Conservation (phyloP, 495 filamentous ascomycete species). For the Thermochaetoides thermophila region DNA sequence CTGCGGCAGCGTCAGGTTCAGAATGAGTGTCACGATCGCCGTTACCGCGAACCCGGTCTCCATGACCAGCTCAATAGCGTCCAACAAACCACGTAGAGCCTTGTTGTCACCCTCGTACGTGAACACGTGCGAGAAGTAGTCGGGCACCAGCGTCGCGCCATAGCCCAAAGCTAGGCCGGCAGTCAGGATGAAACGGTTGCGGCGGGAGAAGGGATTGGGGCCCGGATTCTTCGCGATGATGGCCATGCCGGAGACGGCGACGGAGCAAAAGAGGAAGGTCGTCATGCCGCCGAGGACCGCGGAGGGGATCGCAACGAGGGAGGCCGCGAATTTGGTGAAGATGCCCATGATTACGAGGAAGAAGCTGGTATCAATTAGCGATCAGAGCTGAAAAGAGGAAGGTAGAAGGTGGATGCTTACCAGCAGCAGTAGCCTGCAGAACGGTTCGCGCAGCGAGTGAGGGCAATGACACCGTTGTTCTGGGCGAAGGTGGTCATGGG, state of each 20-base stretch:
- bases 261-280: conserved; percentile 74
- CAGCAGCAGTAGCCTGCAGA: conserved; percentile 63
- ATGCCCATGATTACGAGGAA: conserved; percentile 82
- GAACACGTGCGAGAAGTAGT: conserved; percentile 65
- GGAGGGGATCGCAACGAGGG: conserved; percentile 66
- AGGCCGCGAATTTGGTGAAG: conserved; percentile 86
- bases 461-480: conserved; percentile 85
- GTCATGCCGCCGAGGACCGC: conserved; percentile 86
- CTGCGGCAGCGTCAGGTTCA: conserved; percentile 60
- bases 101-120: conserved; percentile 54
- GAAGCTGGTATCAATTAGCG: conserved; percentile 32
- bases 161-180: conserved; percentile 63
- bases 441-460: conserved; percentile 80
- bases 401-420: conserved; percentile 10
- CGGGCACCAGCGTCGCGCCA: conserved; percentile 68
- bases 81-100: conserved; percentile 59
- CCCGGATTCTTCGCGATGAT: conserved; percentile 64
- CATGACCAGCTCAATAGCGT: conserved; percentile 70
- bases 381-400: neutral
- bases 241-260: conserved; percentile 73
- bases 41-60: conserved; percentile 66
- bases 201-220: conserved; percentile 64
- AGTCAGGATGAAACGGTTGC: conserved; percentile 80
- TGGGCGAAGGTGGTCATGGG: conserved; percentile 68
- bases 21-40: conserved; percentile 51